phyloP scores from a whole-genome alignment of 257 asterid species.

The Fraxinus pennsylvanica region DNA sequence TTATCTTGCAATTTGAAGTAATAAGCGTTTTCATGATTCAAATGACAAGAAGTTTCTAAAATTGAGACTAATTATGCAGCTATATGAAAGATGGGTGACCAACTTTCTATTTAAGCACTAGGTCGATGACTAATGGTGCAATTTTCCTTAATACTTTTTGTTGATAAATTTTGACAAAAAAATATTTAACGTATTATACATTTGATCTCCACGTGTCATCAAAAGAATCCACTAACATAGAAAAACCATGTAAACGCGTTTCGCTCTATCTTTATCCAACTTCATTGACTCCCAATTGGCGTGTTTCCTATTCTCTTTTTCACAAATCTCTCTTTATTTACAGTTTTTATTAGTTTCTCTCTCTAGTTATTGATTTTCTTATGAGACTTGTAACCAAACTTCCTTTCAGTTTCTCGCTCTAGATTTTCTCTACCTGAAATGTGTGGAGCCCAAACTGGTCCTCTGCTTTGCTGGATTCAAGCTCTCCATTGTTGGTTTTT shows the following conservation, averaged over 20 bases:
- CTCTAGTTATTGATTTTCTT: not conserved
- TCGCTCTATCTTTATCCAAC: not conserved
- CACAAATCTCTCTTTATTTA: not conserved
- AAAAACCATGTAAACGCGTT: not conserved
- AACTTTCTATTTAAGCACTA: not conserved
- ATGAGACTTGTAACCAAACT: not conserved
- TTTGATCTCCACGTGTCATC: not conserved
- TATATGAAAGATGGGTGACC: not conserved
- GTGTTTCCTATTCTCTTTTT: not conserved
- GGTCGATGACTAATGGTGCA: not conserved
- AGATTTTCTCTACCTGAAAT: conserved; percentile 7
- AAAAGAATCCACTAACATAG: not conserved
- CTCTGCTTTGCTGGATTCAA: conserved; percentile 58
- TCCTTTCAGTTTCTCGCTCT: not conserved
- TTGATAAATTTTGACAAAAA: no score
- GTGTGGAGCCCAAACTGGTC: conserved; percentile 50
- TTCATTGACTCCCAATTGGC: not conserved
- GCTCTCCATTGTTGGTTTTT: conserved; percentile 52
- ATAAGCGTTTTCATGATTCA: no score
- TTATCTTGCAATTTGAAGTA: no score
- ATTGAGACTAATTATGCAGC: not conserved
- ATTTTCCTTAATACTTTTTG: not conserved
- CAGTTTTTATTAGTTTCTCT: not conserved
- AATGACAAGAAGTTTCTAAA: not conserved
- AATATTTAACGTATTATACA: no score